phyloP scores from a whole-genome alignment of 2,329 filamentous ascomycete genomes.

The Raffaelea deltoideospora region DNA sequence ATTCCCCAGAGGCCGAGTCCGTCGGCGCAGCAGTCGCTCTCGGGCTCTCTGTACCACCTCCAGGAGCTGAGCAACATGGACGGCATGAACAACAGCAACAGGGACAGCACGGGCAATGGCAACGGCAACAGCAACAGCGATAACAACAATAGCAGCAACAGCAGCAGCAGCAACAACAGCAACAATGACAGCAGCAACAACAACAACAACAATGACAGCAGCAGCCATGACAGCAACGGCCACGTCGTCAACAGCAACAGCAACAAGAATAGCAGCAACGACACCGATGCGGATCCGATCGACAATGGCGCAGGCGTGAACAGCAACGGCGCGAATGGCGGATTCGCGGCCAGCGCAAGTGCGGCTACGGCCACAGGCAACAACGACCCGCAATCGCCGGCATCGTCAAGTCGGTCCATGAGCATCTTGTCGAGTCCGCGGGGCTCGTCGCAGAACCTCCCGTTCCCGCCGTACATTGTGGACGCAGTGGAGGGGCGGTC shows the following conservation, averaged over 20 bases:
- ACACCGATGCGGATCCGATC: background rate
- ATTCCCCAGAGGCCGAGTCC: constrained; percentile 18
- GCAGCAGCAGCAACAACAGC: background rate
- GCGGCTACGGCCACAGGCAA: background rate
- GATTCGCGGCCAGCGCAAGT: background rate
- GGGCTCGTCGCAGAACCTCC: constrained; percentile 42
- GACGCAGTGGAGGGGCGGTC: constrained; percentile 31
- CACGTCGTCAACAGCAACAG: background rate
- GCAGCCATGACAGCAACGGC: background rate
- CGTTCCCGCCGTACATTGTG: constrained; percentile 32
- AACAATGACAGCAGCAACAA: background rate
- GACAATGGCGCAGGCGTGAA: background rate
- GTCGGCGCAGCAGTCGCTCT: constrained; percentile 9
- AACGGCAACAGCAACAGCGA: constrained; percentile 3
- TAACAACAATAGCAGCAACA: constrained; percentile 1
- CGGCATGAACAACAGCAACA: background rate
- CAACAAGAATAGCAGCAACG: background rate
- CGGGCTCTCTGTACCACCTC: constrained; percentile 16
- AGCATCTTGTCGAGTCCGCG: constrained; percentile 47
- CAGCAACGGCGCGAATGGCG: background rate
- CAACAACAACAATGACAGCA: background rate
- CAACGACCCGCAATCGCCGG: constrained; percentile 42
- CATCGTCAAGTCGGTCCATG: constrained; percentile 40
- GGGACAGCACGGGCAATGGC: background rate
- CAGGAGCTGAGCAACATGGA: constrained; percentile 1